These are phyloP conservation scores for Tirmania nivea DNA, from an alignment of 495 filamentous ascomycete genomes.

Conservation along the genomic window DNA sequence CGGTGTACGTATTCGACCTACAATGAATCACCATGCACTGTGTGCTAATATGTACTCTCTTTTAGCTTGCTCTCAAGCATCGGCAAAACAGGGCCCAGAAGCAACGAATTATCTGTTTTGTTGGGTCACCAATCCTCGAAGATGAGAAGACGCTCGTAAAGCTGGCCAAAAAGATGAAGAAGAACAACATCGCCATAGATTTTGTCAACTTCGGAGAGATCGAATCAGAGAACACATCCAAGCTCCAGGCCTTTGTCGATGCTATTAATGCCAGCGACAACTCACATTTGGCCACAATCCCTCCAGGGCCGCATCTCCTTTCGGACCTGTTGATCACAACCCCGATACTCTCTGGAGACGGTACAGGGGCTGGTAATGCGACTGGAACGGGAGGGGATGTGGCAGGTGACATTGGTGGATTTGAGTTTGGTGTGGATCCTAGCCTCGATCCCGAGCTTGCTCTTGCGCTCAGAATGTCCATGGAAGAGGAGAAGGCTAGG, in stretches of 20 bases:
- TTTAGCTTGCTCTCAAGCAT: conserved; percentile 91
- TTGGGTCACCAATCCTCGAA: conserved; percentile 76
- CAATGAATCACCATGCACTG: neutral
- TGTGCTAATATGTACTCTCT: neutral
- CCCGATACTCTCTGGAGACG: conserved; percentile 66
- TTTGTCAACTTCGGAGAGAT: conserved; percentile 88
- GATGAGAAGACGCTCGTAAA: conserved; percentile 71
- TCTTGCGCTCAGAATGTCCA: conserved; percentile 74
- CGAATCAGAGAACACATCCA: conserved; percentile 71
- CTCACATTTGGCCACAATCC: conserved; percentile 75
- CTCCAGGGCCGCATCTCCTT: conserved; percentile 71
- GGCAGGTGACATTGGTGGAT: conserved; percentile 16
- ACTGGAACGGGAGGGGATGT: conserved; percentile 38
- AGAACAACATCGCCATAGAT: conserved; percentile 74
- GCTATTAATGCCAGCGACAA: conserved; percentile 75
- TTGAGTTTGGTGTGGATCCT: conserved; percentile 59
- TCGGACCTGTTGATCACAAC: conserved; percentile 83
- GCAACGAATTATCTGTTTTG: conserved; percentile 89
- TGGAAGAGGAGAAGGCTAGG: conserved; percentile 91
- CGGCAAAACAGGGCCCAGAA: conserved; percentile 88
- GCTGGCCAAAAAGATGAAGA: conserved; percentile 96
- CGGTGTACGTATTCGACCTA: conserved; percentile 36
- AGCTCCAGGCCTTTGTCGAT: conserved; percentile 80
- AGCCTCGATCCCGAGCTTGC: conserved; percentile 80
- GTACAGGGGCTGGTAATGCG: conserved; percentile 27